Evolutionary conservation across 1,139 yeast species (phyloP), one percentile per base, ranked within the genome.

Genomic region (Debaryomycetaceae sp.): DNA sequence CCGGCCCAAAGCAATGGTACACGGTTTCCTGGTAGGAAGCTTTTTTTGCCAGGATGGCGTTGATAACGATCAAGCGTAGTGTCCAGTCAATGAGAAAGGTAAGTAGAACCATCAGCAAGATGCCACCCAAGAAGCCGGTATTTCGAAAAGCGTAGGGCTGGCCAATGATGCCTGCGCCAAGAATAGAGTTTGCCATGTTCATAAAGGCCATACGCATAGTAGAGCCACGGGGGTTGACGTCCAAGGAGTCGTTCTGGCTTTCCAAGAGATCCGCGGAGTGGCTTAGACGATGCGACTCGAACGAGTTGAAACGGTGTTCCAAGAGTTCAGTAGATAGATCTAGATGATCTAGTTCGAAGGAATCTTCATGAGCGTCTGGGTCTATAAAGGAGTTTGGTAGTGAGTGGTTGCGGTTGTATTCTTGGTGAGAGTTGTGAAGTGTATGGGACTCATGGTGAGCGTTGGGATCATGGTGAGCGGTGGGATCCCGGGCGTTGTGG

Each of bases 81-180:
- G 97, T 87, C 93, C 96, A 87, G 53, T 87, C 97, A 4, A 86
- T 83, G 11, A 85, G 61, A 1, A 73, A 37, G 0, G 94, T 77
- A 31, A 87, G 55, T 0, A 69, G 42, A 0, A 75, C 43, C 51
- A 85, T 63, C 5, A 77, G 64, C 1, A 83, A 13, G 1, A 79
- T 51, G 4, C 95, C 95, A 0, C 92, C 86, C 0, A 77, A 39
- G 2, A 87, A 52, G 1, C 97, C 97, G 19, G 83, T 68, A 43
- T 85, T 82, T 31, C 69, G 62, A 42, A 87, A 75, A 0, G 97
- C 96, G 44, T 77, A 81, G 2, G 97, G 93, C 42, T 86, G 93
- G 2, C 96, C 95, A 26, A 87, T 85, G 29, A 90, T 83, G 2
- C 96, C 96, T 0, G 97, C 96, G 1, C 97, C 97, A 11, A 87